These are phyloP conservation scores for Coemansia sp. DNA, from an alignment of 192 early-diverging fungal genomes.

Conservation along the genomic window DNA sequence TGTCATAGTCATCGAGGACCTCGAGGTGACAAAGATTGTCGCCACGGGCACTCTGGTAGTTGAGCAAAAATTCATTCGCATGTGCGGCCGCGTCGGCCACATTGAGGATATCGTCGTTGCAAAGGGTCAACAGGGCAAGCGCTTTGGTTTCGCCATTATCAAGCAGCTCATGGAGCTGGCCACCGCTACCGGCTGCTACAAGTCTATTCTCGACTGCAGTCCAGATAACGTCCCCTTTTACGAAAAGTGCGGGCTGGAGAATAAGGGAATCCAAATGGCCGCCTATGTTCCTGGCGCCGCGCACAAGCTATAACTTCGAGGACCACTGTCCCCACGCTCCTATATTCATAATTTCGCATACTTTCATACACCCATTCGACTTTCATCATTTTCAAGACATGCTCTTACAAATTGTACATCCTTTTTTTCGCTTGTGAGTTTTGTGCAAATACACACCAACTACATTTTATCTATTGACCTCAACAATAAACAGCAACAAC, in stretches of 20 bases:
- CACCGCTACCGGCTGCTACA: constrained; percentile 84
- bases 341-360: background rate
- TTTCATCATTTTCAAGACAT: constrained; percentile 1
- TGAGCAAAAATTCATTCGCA: constrained; percentile 89
- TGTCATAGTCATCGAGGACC: constrained; percentile 81
- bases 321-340: background rate
- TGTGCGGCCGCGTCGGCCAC: constrained; percentile 83
- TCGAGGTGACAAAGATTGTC: constrained; percentile 59
- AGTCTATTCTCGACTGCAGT: constrained; percentile 74
- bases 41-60: constrained; percentile 85
- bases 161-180: constrained; percentile 84
- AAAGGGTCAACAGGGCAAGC: constrained; percentile 71
- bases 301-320: constrained; percentile 8
- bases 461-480: background rate
- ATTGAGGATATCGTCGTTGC: constrained; percentile 90
- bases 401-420: constrained; percentile 4
- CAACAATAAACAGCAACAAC: constrained; percentile 10
- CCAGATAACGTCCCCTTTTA: constrained; percentile 87
- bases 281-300: constrained; percentile 49
- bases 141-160: constrained; percentile 71
- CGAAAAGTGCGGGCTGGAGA: constrained; percentile 82
- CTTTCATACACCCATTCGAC: background rate
- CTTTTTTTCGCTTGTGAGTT: background rate
- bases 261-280: constrained; percentile 78
- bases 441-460: background rate